Evolutionary conservation across 305 asterid species (phyloP).

Genomic region (Fraxinus dipetala): DNA sequence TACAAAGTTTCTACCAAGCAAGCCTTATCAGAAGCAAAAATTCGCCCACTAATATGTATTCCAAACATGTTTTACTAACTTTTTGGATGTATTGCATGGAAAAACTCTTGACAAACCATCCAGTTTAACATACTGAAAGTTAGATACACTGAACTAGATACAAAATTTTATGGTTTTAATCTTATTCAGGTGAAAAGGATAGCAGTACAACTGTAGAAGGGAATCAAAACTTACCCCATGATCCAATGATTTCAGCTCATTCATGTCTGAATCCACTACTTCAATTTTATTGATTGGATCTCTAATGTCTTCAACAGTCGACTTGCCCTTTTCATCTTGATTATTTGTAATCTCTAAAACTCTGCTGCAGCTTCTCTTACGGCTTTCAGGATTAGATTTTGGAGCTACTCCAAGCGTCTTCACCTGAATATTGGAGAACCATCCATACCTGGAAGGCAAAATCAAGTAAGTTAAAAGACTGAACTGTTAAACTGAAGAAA

Average conservation of each 20-base stretch:
- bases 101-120: background rate
- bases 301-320: conserved; percentile 30
- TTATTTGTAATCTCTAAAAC: conserved; percentile 27
- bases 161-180: background rate
- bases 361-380: conserved; percentile 27
- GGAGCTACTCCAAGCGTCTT: conserved; percentile 31
- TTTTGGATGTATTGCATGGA: background rate
- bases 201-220: background rate
- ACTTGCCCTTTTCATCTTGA: conserved; percentile 23
- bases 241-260: conserved; percentile 33
- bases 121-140: background rate
- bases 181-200: background rate
- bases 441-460: conserved; percentile 63
- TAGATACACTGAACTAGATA: background rate
- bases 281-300: conserved; percentile 30
- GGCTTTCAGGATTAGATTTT: conserved; percentile 27
- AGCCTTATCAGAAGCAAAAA: conserved; percentile 7
- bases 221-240: conserved; percentile 28
- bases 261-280: conserved; percentile 30
- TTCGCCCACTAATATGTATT: conserved; percentile 1
- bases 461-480: conserved; percentile 13
- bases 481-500: background rate
- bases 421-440: conserved; percentile 48
- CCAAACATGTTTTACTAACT: background rate
- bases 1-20: conserved; percentile 3